Evolutionary conservation across 2,329 filamentous ascomycete genomes (phyloP), one percentile per base, ranked within the genome.

Genomic region (Aspergillus puulaauensis): DNA sequence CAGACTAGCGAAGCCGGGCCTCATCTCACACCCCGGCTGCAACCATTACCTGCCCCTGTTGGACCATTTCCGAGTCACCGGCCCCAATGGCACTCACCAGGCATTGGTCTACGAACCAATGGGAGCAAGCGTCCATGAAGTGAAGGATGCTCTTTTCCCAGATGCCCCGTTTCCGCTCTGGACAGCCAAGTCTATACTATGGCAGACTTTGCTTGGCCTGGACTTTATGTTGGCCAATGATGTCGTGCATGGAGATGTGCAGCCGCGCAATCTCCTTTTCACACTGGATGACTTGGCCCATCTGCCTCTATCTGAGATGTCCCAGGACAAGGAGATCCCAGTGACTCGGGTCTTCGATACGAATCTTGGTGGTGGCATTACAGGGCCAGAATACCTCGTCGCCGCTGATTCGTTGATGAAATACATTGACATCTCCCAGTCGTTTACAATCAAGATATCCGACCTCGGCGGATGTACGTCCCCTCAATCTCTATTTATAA

Each of bases 381-480:
- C 24, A 19, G 12, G 33, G 2, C 46, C 54, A 3, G n/a, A 44
- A 2, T 56, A 56, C 17, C 39, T 56, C 8, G 54, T 56, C 2
- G 40, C 47, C 2, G 27, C 37, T 2, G 27, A 56, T 4, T 35
- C 46, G 2, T 9, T 56, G 31, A 56, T 56, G 46, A 2, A 9
- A 19, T 39, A 56, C 14, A n/a, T 56, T 2, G 47, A 56, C 21
- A 51, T 51, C 6, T 44, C 54, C 12, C 14, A 15, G 12, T 27
- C 27, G 11, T 56, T 56, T 27, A 51, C 17, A 11, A 21, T 56
- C 1, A 51, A 40, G 3, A 37, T 56, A 2, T 44, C 54, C 0
- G 54, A 56, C 12, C 47, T 56, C 2, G 54, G 54, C 9, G 54
- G 54, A 37, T 49, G 54, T 56, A 51, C 4, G 46, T 49, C 2